Evolutionary conservation across 2,329 filamentous ascomycete genomes (phyloP).

Genomic region (Elsinoe ampelina): DNA sequence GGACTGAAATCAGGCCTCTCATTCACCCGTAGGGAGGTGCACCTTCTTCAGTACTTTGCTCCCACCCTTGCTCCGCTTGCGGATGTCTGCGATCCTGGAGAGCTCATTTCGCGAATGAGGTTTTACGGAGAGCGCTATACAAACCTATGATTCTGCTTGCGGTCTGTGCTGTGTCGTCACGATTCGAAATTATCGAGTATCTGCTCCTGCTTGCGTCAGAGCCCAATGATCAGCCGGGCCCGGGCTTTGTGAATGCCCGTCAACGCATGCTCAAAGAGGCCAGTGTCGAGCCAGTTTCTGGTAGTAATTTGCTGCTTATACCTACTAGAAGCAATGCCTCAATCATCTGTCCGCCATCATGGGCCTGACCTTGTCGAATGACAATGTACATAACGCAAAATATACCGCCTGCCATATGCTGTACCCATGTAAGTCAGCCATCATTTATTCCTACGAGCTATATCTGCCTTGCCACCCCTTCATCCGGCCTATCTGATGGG

Average conservation of each 20-base stretch:
- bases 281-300: not conserved
- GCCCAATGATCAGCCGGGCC: conserved; percentile 6
- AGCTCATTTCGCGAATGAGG: conserved; percentile 27
- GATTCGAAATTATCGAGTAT: conserved; percentile 27
- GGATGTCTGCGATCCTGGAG: conserved; percentile 27
- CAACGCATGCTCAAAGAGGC: conserved; percentile 18
- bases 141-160: conserved; percentile 27
- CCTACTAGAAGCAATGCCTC: conserved; percentile 17
- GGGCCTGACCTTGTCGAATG: conserved; percentile 20
- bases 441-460: no score
- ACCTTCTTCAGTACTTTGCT: conserved; percentile 24
- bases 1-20: conserved; percentile 13
- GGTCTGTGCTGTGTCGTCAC: conserved; percentile 28
- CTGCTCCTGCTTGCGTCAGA: conserved; percentile 19
- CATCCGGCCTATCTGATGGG: no score
- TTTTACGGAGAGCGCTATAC: conserved; percentile 25
- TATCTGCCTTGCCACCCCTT: no score
- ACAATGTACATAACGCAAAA: conserved; percentile 20
- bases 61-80: conserved; percentile 29
- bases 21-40: conserved; percentile 18
- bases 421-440: conserved; percentile 12
- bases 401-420: conserved; percentile 21
- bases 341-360: conserved; percentile 18
- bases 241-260: conserved; percentile 19
- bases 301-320: not conserved